Conservation (phyloP, 495 filamentous ascomycete genomes). For the Neohortaea acidophila region DNA sequence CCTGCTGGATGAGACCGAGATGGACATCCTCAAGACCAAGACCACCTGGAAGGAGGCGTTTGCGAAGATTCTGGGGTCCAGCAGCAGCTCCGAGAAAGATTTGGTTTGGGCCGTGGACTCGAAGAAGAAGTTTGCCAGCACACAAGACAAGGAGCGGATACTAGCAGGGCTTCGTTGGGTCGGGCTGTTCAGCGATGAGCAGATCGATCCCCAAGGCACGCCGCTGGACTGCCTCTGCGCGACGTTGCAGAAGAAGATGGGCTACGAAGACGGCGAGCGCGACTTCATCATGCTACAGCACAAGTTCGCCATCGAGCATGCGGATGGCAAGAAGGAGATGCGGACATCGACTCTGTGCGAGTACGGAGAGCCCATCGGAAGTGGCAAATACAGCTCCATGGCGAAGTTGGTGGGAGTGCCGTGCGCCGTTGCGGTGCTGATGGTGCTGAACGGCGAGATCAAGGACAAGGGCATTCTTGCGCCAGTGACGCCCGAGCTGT, state of each 20-base stretch:
- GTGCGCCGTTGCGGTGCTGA: constrained; percentile 35
- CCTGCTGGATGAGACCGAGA: constrained; percentile 57
- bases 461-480: constrained; percentile 64
- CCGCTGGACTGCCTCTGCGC: constrained; percentile 49
- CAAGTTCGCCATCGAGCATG: constrained; percentile 77
- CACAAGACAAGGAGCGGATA: constrained; percentile 64
- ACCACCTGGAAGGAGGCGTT: constrained; percentile 73
- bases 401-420: constrained; percentile 66
- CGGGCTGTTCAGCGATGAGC: constrained; percentile 66
- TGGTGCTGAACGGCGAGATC: constrained; percentile 72
- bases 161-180: constrained; percentile 70
- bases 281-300: constrained; percentile 80
- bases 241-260: constrained; percentile 81
- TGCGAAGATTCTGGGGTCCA: constrained; percentile 52
- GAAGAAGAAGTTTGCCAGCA: constrained; percentile 55
- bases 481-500: constrained; percentile 61
- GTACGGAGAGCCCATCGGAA: constrained; percentile 56
- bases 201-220: constrained; percentile 44
- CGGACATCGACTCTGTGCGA: constrained; percentile 69
- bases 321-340: constrained; percentile 59
- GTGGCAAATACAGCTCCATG: constrained; percentile 65
- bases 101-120: constrained; percentile 55
- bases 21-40: constrained; percentile 39
- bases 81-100: constrained; percentile 45
- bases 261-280: constrained; percentile 68